A percentile compares a stretch with the other conserved stretches of the same genome.
Evolutionary conservation across 2,329 filamentous ascomycete genomes (phyloP).

Genomic region (Aspergillus chevalieri): DNA sequence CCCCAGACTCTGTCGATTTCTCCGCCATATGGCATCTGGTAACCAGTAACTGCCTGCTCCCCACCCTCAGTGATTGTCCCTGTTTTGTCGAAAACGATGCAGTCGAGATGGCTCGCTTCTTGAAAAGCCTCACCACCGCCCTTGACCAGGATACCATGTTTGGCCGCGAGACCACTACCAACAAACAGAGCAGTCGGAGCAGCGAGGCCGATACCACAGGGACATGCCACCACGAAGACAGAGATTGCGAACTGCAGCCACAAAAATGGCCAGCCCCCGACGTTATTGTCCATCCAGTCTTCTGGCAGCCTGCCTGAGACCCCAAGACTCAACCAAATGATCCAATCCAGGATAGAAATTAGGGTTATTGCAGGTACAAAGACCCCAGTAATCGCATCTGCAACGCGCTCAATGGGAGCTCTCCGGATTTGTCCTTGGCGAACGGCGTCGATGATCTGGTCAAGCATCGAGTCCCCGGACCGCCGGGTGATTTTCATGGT

Average conservation of each 20-base stretch:
- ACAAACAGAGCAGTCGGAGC: conserved; percentile 83
- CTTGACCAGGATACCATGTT: conserved; percentile 73
- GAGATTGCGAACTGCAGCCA: conserved; percentile 65
- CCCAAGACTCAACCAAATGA: conserved; percentile 45
- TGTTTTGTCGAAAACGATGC: conserved; percentile 83
- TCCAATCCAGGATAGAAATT: conserved; percentile 42
- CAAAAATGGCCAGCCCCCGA: conserved; percentile 48
- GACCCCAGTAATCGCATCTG: conserved; percentile 43
- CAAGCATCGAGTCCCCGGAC: conserved; percentile 46
- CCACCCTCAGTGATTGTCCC: conserved; percentile 68
- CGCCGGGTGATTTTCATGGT: conserved; percentile 35
- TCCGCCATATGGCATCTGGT: conserved; percentile 35
- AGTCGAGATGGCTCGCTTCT: conserved; percentile 70
- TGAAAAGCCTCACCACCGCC: conserved; percentile 82
- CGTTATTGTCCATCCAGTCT: conserved; percentile 46
- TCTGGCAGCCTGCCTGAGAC: conserved; percentile 37
- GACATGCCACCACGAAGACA: conserved; percentile 81
- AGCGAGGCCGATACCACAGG: conserved; percentile 77
- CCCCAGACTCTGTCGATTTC: conserved; percentile 38
- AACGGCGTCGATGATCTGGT: conserved; percentile 45
- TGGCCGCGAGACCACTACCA: conserved; percentile 71
- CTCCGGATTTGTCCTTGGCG: conserved; percentile 45
- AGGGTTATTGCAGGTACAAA: conserved; percentile 46
- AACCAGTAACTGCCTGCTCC: conserved; percentile 50
- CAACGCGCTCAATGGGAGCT: conserved; percentile 43